A percentile compares a stretch with the other conserved stretches of the same genome.
Conservation (phyloP, 257 asterid genomes). For the Lycium barbarum region DNA sequence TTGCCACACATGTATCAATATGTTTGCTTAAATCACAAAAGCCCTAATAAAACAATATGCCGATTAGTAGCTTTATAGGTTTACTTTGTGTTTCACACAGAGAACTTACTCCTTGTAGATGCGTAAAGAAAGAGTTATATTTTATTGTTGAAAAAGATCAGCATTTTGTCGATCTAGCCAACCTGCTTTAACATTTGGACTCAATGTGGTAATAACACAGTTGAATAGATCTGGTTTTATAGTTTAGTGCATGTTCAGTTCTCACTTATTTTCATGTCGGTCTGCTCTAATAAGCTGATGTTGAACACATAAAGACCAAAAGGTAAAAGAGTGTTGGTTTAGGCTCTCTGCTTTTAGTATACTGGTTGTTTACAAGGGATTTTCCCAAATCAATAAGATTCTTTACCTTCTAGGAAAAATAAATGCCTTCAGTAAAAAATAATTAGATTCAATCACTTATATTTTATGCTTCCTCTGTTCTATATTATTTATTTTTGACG, state of each 20-base stretch:
- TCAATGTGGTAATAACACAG: neutral
- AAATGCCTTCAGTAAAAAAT: neutral
- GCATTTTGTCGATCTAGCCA: neutral
- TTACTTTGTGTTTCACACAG: neutral
- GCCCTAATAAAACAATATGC: neutral
- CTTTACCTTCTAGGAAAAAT: conserved; percentile 2
- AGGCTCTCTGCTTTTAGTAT: conserved; percentile 11
- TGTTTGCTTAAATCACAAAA: conserved; percentile 24
- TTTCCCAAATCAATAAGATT: neutral
- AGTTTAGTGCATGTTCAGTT: conserved; percentile 8
- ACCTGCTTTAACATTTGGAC: conserved; percentile 8
- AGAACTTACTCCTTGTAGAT: conserved; percentile 12
- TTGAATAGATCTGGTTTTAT: conserved; percentile 17
- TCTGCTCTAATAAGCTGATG: neutral
- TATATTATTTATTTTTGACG: neutral
- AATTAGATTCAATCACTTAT: neutral
- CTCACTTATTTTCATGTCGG: neutral
- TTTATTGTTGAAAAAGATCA: neutral
- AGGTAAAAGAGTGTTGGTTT: neutral
- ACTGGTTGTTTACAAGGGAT: neutral
- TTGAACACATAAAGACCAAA: neutral
- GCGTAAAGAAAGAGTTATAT: neutral
- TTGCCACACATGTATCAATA: neutral
- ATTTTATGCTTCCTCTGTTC: neutral
- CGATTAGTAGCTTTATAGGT: neutral